Percentiles rank a stretch among this genome's conserved stretches.
These are phyloP conservation scores for Farysia itapuensis DNA, from an alignment of 1,284 basidiomycete species.

Conservation along the genomic window DNA sequence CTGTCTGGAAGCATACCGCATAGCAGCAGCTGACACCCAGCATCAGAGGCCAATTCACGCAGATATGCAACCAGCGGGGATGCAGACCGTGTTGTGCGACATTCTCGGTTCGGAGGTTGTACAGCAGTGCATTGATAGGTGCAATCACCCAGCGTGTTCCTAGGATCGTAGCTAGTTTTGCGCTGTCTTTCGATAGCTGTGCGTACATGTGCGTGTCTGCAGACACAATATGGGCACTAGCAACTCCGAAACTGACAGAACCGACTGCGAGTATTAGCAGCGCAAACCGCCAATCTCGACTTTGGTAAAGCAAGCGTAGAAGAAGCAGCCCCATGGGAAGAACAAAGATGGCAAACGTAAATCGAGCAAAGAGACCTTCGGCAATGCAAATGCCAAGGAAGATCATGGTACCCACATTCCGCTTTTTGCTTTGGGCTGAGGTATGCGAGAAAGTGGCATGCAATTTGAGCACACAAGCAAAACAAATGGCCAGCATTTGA, in stretches of 20 bases:
- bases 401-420: slow-evolving; percentile 2
- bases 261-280: slow-evolving; percentile 1
- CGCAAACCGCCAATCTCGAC: not conserved
- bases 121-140: slow-evolving; percentile 56
- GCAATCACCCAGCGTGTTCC: slow-evolving; percentile 19
- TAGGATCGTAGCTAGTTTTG: not conserved
- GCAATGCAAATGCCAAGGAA: not conserved
- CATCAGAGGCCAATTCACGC: slow-evolving; percentile 58
- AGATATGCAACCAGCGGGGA: slow-evolving; percentile 54
- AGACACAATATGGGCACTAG: not conserved
- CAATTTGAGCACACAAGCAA: slow-evolving; percentile 3
- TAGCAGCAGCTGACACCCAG: slow-evolving; percentile 28
- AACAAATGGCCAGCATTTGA: slow-evolving; percentile 20
- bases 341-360: slow-evolving; percentile 55
- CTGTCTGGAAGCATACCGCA: too few species aligned
- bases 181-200: not conserved
- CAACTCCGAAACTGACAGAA: not conserved
- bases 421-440: not conserved
- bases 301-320: not conserved
- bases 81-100: slow-evolving; percentile 59
- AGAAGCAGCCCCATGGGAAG: slow-evolving; percentile 12
- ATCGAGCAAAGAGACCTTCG: slow-evolving; percentile 49
- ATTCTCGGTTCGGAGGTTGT: slow-evolving; percentile 54
- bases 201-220: not conserved
- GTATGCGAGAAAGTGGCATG: not conserved